Evolutionary conservation across 2,329 filamentous ascomycete genomes (phyloP).

Genomic region (Myriosclerotinia scirpicola): DNA sequence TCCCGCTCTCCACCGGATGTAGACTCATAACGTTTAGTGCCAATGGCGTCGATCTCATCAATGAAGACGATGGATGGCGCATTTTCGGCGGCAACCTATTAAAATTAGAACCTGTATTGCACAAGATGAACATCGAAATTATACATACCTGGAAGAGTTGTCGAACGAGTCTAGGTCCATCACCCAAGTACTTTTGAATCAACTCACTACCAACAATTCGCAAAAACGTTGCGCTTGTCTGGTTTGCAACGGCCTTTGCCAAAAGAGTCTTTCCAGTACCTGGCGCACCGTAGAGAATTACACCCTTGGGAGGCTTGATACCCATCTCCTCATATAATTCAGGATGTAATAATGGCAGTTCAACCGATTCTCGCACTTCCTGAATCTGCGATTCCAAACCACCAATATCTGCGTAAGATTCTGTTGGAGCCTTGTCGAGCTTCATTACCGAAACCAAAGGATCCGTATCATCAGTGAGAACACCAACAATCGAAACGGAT

Average conservation of each 20-base stretch:
- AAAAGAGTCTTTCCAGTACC: conserved; percentile 96
- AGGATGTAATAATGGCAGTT: conserved; percentile 89
- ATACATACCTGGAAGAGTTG: conserved; percentile 80
- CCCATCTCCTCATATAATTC: conserved; percentile 99
- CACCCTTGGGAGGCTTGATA: conserved; percentile 99
- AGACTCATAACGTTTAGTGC: conserved; percentile 97
- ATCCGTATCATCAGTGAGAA: conserved; percentile 93
- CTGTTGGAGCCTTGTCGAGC: conserved; percentile 95
- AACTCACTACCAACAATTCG: conserved; percentile 96
- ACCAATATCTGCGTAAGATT: conserved; percentile 98
- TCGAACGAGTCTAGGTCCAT: conserved; percentile 89
- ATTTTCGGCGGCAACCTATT: conserved; percentile 86
- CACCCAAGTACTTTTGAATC: conserved; percentile 98
- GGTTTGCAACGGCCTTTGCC: conserved; percentile 96
- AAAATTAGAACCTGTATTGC: conserved; percentile 24
- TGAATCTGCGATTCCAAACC: conserved; percentile 94
- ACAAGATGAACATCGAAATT: background rate
- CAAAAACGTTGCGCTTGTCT: conserved; percentile 97
- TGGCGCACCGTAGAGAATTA: conserved; percentile 95
- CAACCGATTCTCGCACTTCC: conserved; percentile 95
- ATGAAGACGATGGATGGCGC: conserved; percentile 98
- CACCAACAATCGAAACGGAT: conserved; percentile 95
- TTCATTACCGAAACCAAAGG: conserved; percentile 98
- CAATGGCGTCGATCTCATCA: conserved; percentile 98
- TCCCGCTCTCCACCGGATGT: conserved; percentile 96